A percentile compares a stretch with the other conserved stretches of the same genome.
Conservation (phyloP, 2,329 filamentous ascomycete species). For the Tolypocladium cylindrosporum region DNA sequence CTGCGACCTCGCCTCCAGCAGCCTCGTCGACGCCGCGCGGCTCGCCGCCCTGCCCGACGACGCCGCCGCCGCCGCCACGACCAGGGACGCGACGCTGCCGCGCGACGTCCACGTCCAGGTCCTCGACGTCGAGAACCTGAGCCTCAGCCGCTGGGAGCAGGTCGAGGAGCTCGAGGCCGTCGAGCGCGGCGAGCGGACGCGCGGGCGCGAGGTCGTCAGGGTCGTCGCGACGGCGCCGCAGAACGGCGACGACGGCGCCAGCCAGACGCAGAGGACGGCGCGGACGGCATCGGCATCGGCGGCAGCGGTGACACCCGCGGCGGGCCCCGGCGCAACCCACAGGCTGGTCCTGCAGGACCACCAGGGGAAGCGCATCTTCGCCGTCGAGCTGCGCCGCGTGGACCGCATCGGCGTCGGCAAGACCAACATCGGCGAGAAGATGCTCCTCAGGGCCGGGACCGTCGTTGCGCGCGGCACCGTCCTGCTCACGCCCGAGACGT, state of each 20-base stretch:
- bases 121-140: slow-evolving; percentile 76
- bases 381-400: slow-evolving; percentile 59
- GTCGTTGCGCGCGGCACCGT: slow-evolving; percentile 66
- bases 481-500: slow-evolving; percentile 61
- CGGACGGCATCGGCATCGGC: background rate
- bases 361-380: slow-evolving; percentile 57
- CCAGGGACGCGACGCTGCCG: slow-evolving; percentile 45
- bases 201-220: slow-evolving; percentile 74
- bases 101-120: slow-evolving; percentile 69
- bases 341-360: slow-evolving; percentile 77
- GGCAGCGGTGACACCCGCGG: slow-evolving; percentile 1
- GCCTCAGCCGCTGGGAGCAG: slow-evolving; percentile 73
- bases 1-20: slow-evolving; percentile 55
- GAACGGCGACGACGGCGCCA: slow-evolving; percentile 32
- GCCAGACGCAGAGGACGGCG: slow-evolving; percentile 7
- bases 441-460: slow-evolving; percentile 57
- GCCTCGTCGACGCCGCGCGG: slow-evolving; percentile 33
- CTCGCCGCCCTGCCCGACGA: slow-evolving; percentile 40
- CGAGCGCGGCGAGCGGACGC: slow-evolving; percentile 61
- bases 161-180: slow-evolving; percentile 70
- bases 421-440: slow-evolving; percentile 67
- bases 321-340: slow-evolving; percentile 52
- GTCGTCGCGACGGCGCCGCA: slow-evolving; percentile 38
- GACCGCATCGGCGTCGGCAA: slow-evolving; percentile 55
- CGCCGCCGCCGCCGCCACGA: slow-evolving; percentile 37